Conservation (phyloP, 495 filamentous ascomycete species). For the Penicillium parvum region DNA sequence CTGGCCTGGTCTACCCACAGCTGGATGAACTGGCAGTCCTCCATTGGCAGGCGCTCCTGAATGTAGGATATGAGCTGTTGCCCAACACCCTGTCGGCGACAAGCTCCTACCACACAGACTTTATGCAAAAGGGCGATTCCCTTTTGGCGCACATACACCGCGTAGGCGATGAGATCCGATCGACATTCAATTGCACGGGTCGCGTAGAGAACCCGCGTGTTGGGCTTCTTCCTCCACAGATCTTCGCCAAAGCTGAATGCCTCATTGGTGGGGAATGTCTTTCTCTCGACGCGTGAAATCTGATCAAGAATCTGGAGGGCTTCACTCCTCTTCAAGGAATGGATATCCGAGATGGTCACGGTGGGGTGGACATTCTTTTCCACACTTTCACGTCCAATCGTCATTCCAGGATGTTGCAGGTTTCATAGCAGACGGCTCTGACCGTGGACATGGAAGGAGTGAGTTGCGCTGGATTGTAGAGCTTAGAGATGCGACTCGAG, state of each 20-base stretch:
- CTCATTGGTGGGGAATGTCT: constrained; percentile 56
- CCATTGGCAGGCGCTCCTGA: constrained; percentile 42
- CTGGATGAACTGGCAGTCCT: constrained; percentile 52
- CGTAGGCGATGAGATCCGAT: constrained; percentile 43
- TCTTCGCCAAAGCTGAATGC: constrained; percentile 50
- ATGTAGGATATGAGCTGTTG: constrained; percentile 47
- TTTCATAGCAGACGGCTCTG: neutral
- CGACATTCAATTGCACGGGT: constrained; percentile 20
- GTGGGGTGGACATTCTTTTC: constrained; percentile 30
- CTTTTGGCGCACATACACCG: constrained; percentile 52
- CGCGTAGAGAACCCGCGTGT: constrained; percentile 49
- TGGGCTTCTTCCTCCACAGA: constrained; percentile 50
- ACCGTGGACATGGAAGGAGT: neutral
- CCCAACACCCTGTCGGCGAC: constrained; percentile 51
- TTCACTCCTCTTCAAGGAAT: constrained; percentile 38
- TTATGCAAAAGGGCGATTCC: constrained; percentile 54
- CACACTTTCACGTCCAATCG: neutral
- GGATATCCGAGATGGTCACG: constrained; percentile 37
- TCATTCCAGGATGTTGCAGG: constrained; percentile 8
- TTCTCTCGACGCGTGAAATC: constrained; percentile 51
- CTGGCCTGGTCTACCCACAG: constrained; percentile 59
- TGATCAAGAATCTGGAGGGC: constrained; percentile 39
- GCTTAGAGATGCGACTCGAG: too few species aligned
- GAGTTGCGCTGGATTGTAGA: too few species aligned
- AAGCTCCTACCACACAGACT: constrained; percentile 50